Conservation (phyloP, 352 stramenopile species). For the Globisporangium carolinianum region DNA sequence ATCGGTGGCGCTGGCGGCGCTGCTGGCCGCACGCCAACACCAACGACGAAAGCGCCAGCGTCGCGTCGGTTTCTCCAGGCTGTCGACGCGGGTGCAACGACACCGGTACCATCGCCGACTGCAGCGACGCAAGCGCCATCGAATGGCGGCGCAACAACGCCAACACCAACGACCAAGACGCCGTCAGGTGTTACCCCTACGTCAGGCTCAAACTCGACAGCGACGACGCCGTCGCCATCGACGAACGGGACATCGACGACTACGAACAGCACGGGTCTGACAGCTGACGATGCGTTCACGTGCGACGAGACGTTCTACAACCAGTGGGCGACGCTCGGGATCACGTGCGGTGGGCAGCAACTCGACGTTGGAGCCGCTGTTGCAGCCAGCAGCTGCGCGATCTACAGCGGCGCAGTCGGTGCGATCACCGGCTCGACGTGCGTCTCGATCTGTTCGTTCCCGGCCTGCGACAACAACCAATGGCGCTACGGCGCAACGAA, state of each 20-base stretch:
- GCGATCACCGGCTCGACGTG: constrained; percentile 44
- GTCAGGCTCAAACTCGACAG: not conserved
- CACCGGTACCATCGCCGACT: constrained; percentile 1
- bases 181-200: not conserved
- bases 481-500: constrained; percentile 63
- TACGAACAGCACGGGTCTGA: constrained; percentile 13
- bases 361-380: constrained; percentile 53
- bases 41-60: constrained; percentile 3
- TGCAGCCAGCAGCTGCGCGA: constrained; percentile 46
- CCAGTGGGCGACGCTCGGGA: constrained; percentile 55
- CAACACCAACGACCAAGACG: constrained; percentile 6
- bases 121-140: not conserved
- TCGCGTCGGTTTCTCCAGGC: constrained; percentile 5
- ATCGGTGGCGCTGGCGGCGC: not conserved
- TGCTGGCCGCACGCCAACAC: not conserved
- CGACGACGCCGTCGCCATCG: not conserved
- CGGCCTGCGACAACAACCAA: constrained; percentile 39
- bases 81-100: not conserved
- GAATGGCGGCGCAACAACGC: not conserved
- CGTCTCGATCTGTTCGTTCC: constrained; percentile 77
- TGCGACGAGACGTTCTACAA: constrained; percentile 81
- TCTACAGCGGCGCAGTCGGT: constrained; percentile 68
- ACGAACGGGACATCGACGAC: constrained; percentile 4
- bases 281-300: constrained; percentile 31
- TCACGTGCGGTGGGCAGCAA: constrained; percentile 42